These are phyloP conservation scores for Corynascus novoguineensis DNA, from an alignment of 495 filamentous ascomycete genomes.

Conservation along the genomic window DNA sequence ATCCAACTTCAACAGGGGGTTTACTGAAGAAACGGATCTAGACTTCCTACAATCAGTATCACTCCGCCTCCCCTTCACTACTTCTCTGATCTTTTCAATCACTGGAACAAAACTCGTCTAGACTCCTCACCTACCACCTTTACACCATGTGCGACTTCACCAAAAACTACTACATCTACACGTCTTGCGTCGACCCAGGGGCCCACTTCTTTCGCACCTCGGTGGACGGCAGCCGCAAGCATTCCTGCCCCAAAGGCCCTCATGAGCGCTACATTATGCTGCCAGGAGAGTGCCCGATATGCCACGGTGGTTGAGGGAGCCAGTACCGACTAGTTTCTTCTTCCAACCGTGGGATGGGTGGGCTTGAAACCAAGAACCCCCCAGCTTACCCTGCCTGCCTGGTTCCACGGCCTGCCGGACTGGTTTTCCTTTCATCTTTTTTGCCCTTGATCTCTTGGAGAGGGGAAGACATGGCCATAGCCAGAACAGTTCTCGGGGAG, in stretches of 20 bases:
- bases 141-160: constrained; percentile 75
- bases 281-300: constrained; percentile 60
- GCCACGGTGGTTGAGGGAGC: constrained; percentile 41
- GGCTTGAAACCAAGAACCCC: not conserved
- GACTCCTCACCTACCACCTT: too few species aligned
- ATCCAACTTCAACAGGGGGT: too few species aligned
- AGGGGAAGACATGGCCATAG: too few species aligned
- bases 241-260: constrained; percentile 58
- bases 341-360: not conserved
- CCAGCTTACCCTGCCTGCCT: not conserved
- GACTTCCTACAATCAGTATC: not conserved
- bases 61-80: not conserved
- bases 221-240: constrained; percentile 57
- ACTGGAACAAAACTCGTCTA: too few species aligned
- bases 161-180: constrained; percentile 74
- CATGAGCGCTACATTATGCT: constrained; percentile 71
- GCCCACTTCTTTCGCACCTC: constrained; percentile 64
- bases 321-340: not conserved
- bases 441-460: too few species aligned
- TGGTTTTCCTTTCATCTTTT: not conserved
- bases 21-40: not conserved
- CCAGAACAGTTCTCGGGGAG: too few species aligned
- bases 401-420: not conserved
- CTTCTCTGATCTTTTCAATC: too few species aligned
- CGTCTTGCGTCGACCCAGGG: constrained; percentile 58